Percentiles rank a stretch among this genome's conserved stretches.
Conservation (phyloP, 1,284 basidiomycete species). For the Paramarasmius palmivorus region DNA sequence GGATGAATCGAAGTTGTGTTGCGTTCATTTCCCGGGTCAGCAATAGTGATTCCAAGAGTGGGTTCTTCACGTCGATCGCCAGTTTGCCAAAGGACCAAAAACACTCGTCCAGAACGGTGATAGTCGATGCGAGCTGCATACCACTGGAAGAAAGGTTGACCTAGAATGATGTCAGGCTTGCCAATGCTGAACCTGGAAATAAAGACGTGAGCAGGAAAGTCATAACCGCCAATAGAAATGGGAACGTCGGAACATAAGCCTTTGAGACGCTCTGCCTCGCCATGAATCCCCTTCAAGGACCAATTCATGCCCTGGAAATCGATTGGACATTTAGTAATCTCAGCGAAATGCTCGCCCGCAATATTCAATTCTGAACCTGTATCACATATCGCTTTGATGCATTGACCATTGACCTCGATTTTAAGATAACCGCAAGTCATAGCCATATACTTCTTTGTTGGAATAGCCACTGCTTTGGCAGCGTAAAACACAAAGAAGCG, state of each 20-base stretch:
- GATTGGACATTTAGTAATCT: neutral
- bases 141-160: conserved; percentile 15
- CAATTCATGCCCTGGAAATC: neutral
- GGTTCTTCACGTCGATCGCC: neutral
- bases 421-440: neutral
- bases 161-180: conserved; percentile 11
- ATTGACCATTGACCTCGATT: neutral
- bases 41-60: neutral
- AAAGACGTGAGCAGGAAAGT: conserved; percentile 15
- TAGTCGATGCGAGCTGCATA: conserved; percentile 9
- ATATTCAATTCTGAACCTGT: neutral
- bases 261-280: neutral
- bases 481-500: neutral
- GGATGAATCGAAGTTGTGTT: neutral
- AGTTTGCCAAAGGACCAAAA: conserved; percentile 1
- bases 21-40: neutral
- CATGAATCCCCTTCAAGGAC: neutral
- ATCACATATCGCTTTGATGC: neutral
- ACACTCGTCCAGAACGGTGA: neutral
- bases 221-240: conserved; percentile 7
- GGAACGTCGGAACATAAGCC: conserved; percentile 2
- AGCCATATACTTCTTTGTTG: neutral
- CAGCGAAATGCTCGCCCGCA: neutral
- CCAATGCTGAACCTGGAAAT: conserved; percentile 8
- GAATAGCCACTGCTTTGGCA: neutral